Conservation (phyloP, 768 basidiomycete species). For the Lentinula aciculospora region DNA sequence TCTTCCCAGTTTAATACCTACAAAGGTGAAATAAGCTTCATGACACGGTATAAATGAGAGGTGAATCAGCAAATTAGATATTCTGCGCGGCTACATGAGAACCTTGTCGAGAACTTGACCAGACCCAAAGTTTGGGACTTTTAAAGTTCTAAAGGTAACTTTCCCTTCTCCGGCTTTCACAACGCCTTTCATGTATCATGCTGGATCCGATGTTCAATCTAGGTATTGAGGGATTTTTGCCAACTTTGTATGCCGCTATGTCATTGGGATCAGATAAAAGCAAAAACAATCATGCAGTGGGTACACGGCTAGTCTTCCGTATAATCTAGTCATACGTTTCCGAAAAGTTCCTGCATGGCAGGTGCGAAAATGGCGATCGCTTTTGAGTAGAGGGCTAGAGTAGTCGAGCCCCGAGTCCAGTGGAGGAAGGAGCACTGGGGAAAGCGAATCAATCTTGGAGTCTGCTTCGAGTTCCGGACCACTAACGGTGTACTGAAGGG, state of each 20-base stretch:
- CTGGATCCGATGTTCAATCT: background rate
- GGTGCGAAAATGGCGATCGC: too few species aligned
- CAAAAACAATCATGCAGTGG: background rate
- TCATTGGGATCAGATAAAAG: background rate
- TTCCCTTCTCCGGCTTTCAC: constrained; percentile 2
- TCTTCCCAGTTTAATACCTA: constrained; percentile 1
- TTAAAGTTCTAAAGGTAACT: constrained; percentile 1
- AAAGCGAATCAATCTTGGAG: too few species aligned
- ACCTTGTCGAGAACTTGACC: constrained; percentile 12
- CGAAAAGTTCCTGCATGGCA: too few species aligned
- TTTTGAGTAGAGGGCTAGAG: too few species aligned
- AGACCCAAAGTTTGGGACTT: constrained; percentile 4
- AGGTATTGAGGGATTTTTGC: too few species aligned
- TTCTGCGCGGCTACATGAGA: constrained; percentile 12
- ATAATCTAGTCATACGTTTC: too few species aligned
- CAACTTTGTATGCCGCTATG: constrained; percentile 28
- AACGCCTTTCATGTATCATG: constrained; percentile 9
- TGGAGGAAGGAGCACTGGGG: too few species aligned
- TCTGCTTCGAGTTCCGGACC: too few species aligned
- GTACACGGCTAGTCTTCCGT: too few species aligned
- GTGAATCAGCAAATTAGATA: constrained; percentile 68
- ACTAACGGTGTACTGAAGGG: too few species aligned
- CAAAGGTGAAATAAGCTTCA: background rate
- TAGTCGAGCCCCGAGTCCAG: too few species aligned
- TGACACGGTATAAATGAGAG: background rate